Base-by-base conservation (phyloP, 2,329 filamentous ascomycete genomes). In the Eutypa lata region DNA sequence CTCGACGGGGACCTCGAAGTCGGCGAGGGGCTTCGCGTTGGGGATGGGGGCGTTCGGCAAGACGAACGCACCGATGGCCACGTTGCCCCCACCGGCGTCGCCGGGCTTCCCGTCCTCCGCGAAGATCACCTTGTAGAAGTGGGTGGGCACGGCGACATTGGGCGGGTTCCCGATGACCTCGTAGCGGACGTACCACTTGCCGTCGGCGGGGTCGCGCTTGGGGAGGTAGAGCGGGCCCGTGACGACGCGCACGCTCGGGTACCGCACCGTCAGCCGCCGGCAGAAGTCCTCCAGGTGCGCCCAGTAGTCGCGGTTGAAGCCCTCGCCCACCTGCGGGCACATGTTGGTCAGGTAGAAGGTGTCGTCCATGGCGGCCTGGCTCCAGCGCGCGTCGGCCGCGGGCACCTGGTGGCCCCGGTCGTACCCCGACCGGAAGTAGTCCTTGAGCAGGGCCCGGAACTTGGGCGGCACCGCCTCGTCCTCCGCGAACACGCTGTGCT, bases 221-320 rank as follows among this genome's bases (percentile, higher is more conserved):
- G 94, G 94, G 21, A 99, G 82, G 73, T 99, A 99, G 43, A 99
- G 74, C 2, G 94, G 94, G 0, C 94, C 94, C 1, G 94, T 99
- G 52, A 97, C 90, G 61, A 97, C 87, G 57, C 94, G 82, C 24
- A 99, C 93, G 42, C 83, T 89, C 1, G 93, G 92, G 68, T 97
- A 99, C 50, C 77, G 81, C 46, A 78, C 74, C 1, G 92, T 93
- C 59, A 99, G 78, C 18, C 91, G 79, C 10, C 94, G 84, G 74
- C 93, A 97, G 68, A 97, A 99, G 68, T 97, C 93, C 75, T 99
- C 94, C 61, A 99, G 92, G 71, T 99, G 94, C 37, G 94, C 89
- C 94, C 94, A 99, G 82, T 99, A 99, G 76, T 99, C 94, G 49
- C 94, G 83, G 76, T 99, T 99, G 80, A 99, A 99, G 54, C 94